A percentile compares a stretch with the other conserved stretches of the same genome.
Conservation (phyloP, 306 rosid species). For the Aeschynomene evenia region DNA sequence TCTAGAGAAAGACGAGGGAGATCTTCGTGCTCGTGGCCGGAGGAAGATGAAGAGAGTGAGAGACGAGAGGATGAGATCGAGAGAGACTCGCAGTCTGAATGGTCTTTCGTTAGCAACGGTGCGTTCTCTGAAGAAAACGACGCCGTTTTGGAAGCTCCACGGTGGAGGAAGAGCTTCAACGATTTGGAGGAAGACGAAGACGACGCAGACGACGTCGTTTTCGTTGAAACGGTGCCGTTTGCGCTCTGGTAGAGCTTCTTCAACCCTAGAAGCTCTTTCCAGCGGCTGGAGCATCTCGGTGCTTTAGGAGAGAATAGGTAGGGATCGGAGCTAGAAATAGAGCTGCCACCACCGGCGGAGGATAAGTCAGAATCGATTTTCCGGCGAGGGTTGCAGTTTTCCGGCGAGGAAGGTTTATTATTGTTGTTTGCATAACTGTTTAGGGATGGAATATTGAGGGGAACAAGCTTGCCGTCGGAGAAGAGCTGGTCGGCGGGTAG, state of each 20-base stretch:
- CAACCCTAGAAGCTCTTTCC: conserved; percentile 82
- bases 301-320: conserved; percentile 89
- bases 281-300: conserved; percentile 92
- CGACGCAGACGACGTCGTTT: conserved; percentile 35
- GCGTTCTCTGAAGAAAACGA: conserved; percentile 52
- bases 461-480: conserved; percentile 85
- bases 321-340: conserved; percentile 42
- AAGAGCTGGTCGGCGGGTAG: conserved; percentile 94
- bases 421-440: conserved; percentile 25
- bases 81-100: conserved; percentile 63
- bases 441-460: conserved; percentile 53
- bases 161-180: conserved; percentile 63
- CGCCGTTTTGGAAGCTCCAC: conserved; percentile 45
- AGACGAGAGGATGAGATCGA: conserved; percentile 76
- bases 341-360: background rate
- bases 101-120: conserved; percentile 31
- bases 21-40: conserved; percentile 91
- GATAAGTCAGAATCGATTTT: conserved; percentile 30
- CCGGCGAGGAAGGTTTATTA: conserved; percentile 31
- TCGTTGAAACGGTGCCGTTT: background rate
- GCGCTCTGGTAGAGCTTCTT: conserved; percentile 60
- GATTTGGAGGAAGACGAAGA: conserved; percentile 33
- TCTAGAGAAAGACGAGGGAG: conserved; percentile 73
- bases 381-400: conserved; percentile 36
- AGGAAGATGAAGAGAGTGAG: conserved; percentile 87